Base-by-base conservation (phyloP, 1,284 basidiomycete species). In the Papiliotrema flavescens region DNA sequence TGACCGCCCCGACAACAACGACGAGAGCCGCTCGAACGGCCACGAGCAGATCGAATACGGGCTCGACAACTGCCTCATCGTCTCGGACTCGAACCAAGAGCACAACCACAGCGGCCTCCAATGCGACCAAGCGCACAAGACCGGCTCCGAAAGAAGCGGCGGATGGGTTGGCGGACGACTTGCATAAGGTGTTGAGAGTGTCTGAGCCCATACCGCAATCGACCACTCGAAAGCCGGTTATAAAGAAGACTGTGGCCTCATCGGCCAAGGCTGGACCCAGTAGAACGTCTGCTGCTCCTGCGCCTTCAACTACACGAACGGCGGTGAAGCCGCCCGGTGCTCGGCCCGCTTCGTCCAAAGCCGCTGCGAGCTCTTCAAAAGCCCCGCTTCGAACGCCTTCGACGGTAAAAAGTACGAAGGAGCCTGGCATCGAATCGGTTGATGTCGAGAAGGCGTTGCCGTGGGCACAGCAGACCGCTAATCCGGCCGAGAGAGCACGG, bases 101-200 rank as follows among this genome's bases (percentile, higher is more conserved):
- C n/a, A n/a, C 28, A 32, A 19, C 43, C 13, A 45, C 42, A 11
- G 43, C 52, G 11, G 34, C 44, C 15, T 41, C 44, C 13, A 47
- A 48, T 2, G 53, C 42, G 5, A 28, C 24, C 15, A n/a, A 37
- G 15, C 32, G 34, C n/a, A 39, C 47, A 3, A 40, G 35, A 23
- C 4, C 19, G 32, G 15, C 42, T 14, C 39, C 37, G 7, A 28
- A 50, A 15, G 62, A 60, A 19, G 34, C 17, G 7, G 20, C 44
- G 28, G 69, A 67, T 19, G 60, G 59, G 4, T 57, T 74, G 17
- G 58, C 8, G 54, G 53, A 32, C 11, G 62, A 64, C 28, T 53
- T 73, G 37, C 55, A 63, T 15, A 61, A 66, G 28, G 63, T 70
- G n/a, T 57, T 70, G 42, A 59, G 61, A 50, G 54, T 63, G 37